Evolutionary conservation across 352 stramenopile genomes (phyloP).

Genomic region (Globisporangium lucens): DNA sequence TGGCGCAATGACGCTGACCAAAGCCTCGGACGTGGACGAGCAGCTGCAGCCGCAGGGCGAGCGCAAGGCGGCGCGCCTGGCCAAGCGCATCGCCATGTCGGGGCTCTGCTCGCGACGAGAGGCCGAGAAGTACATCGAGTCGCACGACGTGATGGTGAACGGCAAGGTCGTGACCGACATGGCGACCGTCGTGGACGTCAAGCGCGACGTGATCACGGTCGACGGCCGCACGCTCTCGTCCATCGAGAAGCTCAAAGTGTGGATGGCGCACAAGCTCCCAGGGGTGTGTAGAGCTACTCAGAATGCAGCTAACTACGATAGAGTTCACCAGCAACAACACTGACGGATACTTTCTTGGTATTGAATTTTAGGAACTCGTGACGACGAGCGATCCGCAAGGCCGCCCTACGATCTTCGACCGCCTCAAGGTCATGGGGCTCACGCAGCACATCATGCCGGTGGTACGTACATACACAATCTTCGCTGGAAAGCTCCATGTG

Average conservation of each 20-base stretch:
- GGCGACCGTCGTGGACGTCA: constrained; percentile 50
- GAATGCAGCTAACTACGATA: not conserved
- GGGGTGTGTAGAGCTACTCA: constrained; percentile 42
- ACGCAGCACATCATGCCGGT: constrained; percentile 87
- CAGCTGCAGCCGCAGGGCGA: not conserved
- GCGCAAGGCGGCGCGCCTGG: constrained; percentile 44
- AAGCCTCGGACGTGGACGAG: not conserved
- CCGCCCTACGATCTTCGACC: constrained; percentile 86
- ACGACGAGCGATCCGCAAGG: constrained; percentile 75
- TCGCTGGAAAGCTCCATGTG: not conserved
- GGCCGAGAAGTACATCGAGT: constrained; percentile 77
- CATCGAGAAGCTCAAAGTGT: constrained; percentile 53
- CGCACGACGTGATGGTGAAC: constrained; percentile 75
- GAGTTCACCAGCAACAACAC: not conserved
- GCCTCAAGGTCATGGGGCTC: constrained; percentile 77
- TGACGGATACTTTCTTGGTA: not conserved
- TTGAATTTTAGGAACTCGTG: constrained; percentile 58
- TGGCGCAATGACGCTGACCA: not conserved
- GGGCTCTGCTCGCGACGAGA: constrained; percentile 81
- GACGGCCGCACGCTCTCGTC: constrained; percentile 43
- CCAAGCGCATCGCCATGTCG: constrained; percentile 82
- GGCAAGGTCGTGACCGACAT: constrained; percentile 55
- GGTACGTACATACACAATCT: constrained; percentile 25
- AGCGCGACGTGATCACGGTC: constrained; percentile 53
- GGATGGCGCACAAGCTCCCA: constrained; percentile 86